These are phyloP conservation scores for Lepidium africanum DNA, from an alignment of 345 rosid species.

Conservation along the genomic window DNA sequence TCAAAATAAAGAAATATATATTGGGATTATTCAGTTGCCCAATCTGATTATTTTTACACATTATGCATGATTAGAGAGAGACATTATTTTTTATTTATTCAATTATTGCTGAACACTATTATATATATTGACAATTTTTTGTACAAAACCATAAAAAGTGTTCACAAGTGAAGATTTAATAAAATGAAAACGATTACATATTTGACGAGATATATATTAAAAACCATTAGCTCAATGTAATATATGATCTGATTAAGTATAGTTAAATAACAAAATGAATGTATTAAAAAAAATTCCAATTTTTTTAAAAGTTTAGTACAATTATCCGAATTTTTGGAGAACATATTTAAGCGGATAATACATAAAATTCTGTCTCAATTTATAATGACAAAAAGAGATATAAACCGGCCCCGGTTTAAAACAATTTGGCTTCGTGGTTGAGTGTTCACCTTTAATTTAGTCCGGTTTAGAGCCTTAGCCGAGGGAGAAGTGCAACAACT, in stretches of 20 bases:
- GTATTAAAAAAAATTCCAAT: too few species aligned
- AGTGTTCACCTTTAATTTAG: not conserved
- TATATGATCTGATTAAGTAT: too few species aligned
- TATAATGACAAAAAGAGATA: not conserved
- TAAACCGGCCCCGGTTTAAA: conserved; percentile 1
- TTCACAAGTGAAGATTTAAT: not conserved
- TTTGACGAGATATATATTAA: not conserved
- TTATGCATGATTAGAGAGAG: not conserved
- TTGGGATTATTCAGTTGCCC: not conserved
- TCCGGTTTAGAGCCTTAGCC: conserved; percentile 13
- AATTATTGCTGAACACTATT: not conserved
- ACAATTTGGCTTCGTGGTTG: not conserved
- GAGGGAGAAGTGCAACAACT: not conserved
- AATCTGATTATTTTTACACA: too few species aligned
- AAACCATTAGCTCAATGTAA: too few species aligned
- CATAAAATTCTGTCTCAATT: too few species aligned
- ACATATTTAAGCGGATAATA: too few species aligned
- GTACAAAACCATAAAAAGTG: not conserved
- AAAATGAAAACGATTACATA: not conserved
- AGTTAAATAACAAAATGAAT: too few species aligned
- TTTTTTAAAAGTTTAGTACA: too few species aligned
- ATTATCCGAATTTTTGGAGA: too few species aligned
- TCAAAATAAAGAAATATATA: not conserved
- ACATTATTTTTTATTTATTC: not conserved
- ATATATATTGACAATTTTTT: not conserved